Conservation (phyloP, 352 stramenopile species). For the Phytopythium helicoides region DNA sequence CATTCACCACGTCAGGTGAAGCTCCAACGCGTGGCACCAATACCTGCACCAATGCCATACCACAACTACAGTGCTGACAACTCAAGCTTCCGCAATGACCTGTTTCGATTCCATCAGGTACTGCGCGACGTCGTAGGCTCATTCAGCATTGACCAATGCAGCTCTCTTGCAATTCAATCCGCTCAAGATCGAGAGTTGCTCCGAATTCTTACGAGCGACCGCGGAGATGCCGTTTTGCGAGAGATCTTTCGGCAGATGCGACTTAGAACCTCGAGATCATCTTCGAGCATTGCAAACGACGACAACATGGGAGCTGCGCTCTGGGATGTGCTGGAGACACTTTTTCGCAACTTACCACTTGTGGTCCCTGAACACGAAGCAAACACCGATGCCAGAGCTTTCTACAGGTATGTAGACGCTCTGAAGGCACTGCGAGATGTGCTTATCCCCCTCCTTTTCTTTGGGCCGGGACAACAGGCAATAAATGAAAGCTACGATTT, state of each 20-base stretch:
- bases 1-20: slow-evolving; percentile 32
- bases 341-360: slow-evolving; percentile 58
- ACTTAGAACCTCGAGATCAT: slow-evolving; percentile 7
- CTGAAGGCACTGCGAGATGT: slow-evolving; percentile 52
- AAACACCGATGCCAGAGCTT: slow-evolving; percentile 34
- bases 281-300: neutral
- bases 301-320: slow-evolving; percentile 31
- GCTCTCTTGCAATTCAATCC: slow-evolving; percentile 1
- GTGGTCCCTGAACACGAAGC: slow-evolving; percentile 44
- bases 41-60: slow-evolving; percentile 13
- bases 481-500: slow-evolving; percentile 12
- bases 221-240: slow-evolving; percentile 50
- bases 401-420: slow-evolving; percentile 56
- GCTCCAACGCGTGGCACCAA: slow-evolving; percentile 27
- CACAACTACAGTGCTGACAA: slow-evolving; percentile 33
- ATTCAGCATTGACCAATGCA: slow-evolving; percentile 9
- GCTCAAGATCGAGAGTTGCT: slow-evolving; percentile 33
- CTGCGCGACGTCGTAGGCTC: slow-evolving; percentile 34
- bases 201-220: slow-evolving; percentile 66
- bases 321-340: slow-evolving; percentile 60
- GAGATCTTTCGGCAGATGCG: slow-evolving; percentile 52
- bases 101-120: slow-evolving; percentile 72
- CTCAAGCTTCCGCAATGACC: slow-evolving; percentile 45
- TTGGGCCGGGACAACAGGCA: slow-evolving; percentile 6
- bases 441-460: slow-evolving; percentile 52